Conservation (phyloP, 768 basidiomycete species). For the Leccinum boreale region DNA sequence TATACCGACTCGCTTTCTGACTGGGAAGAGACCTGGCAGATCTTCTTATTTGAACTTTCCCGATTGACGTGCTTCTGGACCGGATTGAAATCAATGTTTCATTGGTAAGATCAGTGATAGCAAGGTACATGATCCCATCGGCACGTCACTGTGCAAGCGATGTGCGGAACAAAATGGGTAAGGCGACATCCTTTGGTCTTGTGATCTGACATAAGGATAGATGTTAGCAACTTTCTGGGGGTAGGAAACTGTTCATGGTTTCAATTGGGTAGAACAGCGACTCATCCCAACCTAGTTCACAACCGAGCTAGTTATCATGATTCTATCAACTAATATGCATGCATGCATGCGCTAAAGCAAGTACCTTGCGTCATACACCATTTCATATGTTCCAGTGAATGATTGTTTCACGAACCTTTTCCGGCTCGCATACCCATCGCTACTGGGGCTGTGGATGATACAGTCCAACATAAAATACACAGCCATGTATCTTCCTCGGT, state of each 20-base stretch:
- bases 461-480: background rate
- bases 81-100: background rate
- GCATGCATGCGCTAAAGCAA: background rate
- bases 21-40: background rate
- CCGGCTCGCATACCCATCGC: background rate
- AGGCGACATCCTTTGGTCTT: background rate
- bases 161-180: background rate
- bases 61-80: conserved; percentile 31
- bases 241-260: background rate
- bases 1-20: conserved; percentile 1
- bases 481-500: background rate
- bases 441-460: background rate
- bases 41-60: conserved; percentile 34
- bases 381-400: background rate
- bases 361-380: background rate
- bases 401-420: background rate
- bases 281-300: background rate
- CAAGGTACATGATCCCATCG: background rate
- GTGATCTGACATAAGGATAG: background rate
- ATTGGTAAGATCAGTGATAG: conserved; percentile 13
- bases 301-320: background rate
- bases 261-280: background rate
- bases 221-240: background rate
- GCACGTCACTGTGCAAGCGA: background rate
- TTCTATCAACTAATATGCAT: background rate